A percentile compares a stretch with the other conserved stretches of the same genome.
These are phyloP conservation scores for Didymella exigua DNA, from an alignment of 2,329 filamentous ascomycete genomes.

Conservation along the genomic window DNA sequence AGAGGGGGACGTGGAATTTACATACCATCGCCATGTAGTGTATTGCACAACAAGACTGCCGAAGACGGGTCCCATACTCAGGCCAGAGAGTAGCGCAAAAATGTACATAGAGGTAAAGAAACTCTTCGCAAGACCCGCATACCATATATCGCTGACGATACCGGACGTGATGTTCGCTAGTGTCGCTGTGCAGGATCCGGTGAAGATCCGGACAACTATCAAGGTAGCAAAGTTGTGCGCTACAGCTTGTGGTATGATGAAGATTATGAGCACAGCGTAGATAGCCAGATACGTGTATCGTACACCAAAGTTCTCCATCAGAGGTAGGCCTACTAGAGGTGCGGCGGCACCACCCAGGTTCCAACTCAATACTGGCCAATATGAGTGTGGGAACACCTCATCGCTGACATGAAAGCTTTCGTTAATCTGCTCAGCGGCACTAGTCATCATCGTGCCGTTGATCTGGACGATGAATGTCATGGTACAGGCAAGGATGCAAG, in stretches of 20 bases:
- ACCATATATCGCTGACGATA: constrained; percentile 48
- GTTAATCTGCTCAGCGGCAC: constrained; percentile 44
- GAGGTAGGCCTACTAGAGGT: constrained; percentile 49
- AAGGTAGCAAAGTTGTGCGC: constrained; percentile 55
- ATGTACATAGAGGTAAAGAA: constrained; percentile 53
- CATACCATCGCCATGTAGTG: constrained; percentile 52
- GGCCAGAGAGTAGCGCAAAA: constrained; percentile 51
- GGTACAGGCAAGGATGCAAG: constrained; percentile 52
- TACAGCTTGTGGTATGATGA: constrained; percentile 51
- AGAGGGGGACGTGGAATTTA: neutral
- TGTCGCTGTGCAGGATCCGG: constrained; percentile 52
- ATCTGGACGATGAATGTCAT: constrained; percentile 47
- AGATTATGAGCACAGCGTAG: constrained; percentile 51
- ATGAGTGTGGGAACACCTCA: constrained; percentile 48
- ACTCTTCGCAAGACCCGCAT: constrained; percentile 47
- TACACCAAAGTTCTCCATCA: constrained; percentile 54
- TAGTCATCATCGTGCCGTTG: constrained; percentile 43
- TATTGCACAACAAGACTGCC: constrained; percentile 49
- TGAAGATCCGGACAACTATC: constrained; percentile 53
- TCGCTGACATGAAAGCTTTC: constrained; percentile 49
- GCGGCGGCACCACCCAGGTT: constrained; percentile 51
- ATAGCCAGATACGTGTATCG: constrained; percentile 52
- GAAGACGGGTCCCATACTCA: constrained; percentile 54
- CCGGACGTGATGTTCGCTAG: constrained; percentile 50
- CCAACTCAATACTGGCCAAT: constrained; percentile 52